Evolutionary conservation across 768 basidiomycete genomes (phyloP).

Genomic region (Leccinellum rugosiceps): DNA sequence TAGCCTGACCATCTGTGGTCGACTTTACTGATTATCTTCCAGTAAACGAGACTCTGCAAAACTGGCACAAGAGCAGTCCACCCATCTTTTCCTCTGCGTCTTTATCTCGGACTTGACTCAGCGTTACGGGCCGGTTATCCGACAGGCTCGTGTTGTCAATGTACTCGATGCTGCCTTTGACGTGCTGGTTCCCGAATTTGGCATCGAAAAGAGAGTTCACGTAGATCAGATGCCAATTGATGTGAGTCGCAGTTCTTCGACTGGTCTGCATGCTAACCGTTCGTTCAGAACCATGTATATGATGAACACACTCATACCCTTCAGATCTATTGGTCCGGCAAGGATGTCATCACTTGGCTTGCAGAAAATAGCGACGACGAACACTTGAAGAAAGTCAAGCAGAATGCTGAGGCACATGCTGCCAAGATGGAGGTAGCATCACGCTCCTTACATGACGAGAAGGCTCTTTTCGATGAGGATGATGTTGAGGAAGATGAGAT

Average conservation of each 20-base stretch:
- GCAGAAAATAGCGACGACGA: constrained; percentile 96
- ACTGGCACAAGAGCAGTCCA: constrained; percentile 94
- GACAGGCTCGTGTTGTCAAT: constrained; percentile 91
- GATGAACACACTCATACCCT: constrained; percentile 92
- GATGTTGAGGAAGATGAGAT: constrained; percentile 80
- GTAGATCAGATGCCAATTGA: constrained; percentile 99
- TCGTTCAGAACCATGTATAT: constrained; percentile 81
- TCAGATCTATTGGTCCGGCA: constrained; percentile 93
- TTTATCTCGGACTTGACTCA: constrained; percentile 92
- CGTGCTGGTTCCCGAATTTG: constrained; percentile 93
- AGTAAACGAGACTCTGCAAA: constrained; percentile 90
- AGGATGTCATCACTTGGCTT: constrained; percentile 92
- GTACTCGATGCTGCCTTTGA: constrained; percentile 99
- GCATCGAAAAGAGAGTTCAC: constrained; percentile 98
- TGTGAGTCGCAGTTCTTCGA: constrained; percentile 42
- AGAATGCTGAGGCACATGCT: constrained; percentile 88
- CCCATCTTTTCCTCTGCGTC: constrained; percentile 92
- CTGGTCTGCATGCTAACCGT: constrained; percentile 15
- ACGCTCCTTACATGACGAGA: constrained; percentile 82
- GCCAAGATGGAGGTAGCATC: constrained; percentile 89
- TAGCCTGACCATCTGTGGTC: constrained; percentile 7
- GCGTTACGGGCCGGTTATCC: constrained; percentile 91
- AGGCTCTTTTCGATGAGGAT: constrained; percentile 85
- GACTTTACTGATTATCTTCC: constrained; percentile 11
- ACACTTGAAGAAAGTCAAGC: constrained; percentile 91